phyloP scores from a whole-genome alignment of 345 rosid genomes.

The Toxicodendron radicans region DNA sequence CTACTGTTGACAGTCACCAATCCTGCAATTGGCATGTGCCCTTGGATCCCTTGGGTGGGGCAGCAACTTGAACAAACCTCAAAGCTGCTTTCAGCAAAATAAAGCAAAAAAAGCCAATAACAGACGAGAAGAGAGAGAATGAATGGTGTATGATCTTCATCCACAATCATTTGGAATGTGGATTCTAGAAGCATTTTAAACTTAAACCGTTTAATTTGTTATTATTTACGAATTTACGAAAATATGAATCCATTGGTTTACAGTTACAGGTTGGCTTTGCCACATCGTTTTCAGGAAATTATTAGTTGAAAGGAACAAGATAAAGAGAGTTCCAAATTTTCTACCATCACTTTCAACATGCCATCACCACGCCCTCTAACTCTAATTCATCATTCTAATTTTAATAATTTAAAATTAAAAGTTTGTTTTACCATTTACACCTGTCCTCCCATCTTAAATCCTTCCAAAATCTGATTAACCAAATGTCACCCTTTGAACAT shows the following conservation, averaged over 20 bases:
- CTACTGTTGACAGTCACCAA: too few species aligned
- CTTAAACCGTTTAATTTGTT: not conserved
- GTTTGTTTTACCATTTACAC: too few species aligned
- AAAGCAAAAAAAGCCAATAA: not conserved
- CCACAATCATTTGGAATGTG: not conserved
- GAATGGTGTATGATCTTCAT: not conserved
- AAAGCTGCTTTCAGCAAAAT: not conserved
- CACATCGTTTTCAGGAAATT: conserved; percentile 16
- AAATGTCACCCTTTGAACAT: too few species aligned
- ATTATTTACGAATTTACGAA: too few species aligned
- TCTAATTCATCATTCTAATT: too few species aligned
- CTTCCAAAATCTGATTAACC: too few species aligned
- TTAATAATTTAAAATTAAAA: too few species aligned
- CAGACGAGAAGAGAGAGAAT: not conserved
- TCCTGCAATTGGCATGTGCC: too few species aligned
- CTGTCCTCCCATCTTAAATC: too few species aligned
- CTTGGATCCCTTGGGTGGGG: conserved; percentile 7
- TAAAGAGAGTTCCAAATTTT: not conserved
- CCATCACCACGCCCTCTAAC: not conserved
- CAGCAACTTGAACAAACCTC: conserved; percentile 2
- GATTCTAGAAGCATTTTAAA: conserved; percentile 10
- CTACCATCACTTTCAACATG: not conserved
- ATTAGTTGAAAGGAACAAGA: conserved; percentile 8
- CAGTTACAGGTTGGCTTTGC: too few species aligned
- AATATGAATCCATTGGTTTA: conserved; percentile 6